These are phyloP conservation scores for Hypoxylon sp. DNA, from an alignment of 2,329 filamentous ascomycete genomes.

Conservation along the genomic window DNA sequence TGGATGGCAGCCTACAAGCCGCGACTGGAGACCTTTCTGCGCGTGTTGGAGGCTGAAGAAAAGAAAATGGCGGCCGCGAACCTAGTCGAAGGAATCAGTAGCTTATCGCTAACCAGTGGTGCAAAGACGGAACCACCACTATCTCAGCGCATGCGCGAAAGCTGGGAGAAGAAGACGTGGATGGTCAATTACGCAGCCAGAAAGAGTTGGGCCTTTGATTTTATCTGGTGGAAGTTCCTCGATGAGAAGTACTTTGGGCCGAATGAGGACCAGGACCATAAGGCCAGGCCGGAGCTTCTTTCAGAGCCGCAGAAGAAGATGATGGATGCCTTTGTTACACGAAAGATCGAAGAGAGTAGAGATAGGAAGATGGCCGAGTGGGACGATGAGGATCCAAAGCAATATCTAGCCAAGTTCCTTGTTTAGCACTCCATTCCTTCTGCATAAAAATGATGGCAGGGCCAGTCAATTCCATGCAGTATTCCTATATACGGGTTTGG, in stretches of 20 bases:
- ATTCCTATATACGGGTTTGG: too few species aligned
- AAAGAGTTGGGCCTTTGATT: conserved; percentile 58
- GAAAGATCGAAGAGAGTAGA: not conserved
- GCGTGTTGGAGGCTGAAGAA: conserved; percentile 54
- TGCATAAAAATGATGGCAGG: too few species aligned
- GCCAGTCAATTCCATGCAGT: too few species aligned
- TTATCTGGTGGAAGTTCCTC: conserved; percentile 57
- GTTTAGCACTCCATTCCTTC: not conserved
- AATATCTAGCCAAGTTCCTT: not conserved
- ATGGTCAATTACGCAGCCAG: conserved; percentile 56
- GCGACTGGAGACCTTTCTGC: conserved; percentile 55
- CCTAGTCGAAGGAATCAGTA: not conserved
- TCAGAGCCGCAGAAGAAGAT: conserved; percentile 9
- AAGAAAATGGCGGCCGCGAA: conserved; percentile 27
- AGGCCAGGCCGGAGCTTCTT: conserved; percentile 10
- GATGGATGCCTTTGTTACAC: not conserved
- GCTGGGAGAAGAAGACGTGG: conserved; percentile 55
- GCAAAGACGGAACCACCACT: conserved; percentile 37
- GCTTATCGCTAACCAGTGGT: not conserved
- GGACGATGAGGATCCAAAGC: not conserved
- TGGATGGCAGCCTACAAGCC: conserved; percentile 55
- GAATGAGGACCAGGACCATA: conserved; percentile 14
- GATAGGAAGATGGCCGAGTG: too few species aligned
- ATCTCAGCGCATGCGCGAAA: conserved; percentile 56
- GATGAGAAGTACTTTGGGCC: conserved; percentile 55